Percentiles rank a stretch among this genome's conserved stretches.
Conservation (phyloP, 2,329 filamentous ascomycete genomes). For the Alternaria triticina region DNA sequence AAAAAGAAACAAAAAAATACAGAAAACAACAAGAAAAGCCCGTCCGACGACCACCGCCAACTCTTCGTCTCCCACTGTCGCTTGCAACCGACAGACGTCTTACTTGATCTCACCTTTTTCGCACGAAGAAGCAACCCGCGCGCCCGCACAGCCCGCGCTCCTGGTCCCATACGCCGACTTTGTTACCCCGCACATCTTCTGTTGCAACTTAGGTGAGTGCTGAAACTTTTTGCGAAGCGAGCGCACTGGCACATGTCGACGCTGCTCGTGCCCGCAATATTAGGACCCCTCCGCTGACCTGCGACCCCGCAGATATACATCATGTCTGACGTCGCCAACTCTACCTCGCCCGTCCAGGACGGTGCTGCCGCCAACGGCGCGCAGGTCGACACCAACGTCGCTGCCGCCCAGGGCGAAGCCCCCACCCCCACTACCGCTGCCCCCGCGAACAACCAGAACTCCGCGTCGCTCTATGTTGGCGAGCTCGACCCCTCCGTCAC, state of each 20-base stretch:
- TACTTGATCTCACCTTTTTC: constrained; percentile 25
- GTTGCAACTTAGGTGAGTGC: constrained; percentile 37
- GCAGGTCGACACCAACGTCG: constrained; percentile 75
- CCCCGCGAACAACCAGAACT: constrained; percentile 81
- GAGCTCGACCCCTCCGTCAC: constrained; percentile 98
- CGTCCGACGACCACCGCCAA: constrained; percentile 38
- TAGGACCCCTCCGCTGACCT: constrained; percentile 30
- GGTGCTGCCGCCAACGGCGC: constrained; percentile 71
- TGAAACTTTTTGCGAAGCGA: constrained; percentile 40
- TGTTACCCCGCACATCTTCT: constrained; percentile 26
- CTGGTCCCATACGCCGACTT: constrained; percentile 21
- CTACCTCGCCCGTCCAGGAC: constrained; percentile 66
- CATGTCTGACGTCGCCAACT: constrained; percentile 55
- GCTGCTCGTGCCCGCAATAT: constrained; percentile 39
- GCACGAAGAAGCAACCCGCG: constrained; percentile 27
- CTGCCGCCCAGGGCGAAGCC: constrained; percentile 67
- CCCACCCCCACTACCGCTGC: constrained; percentile 73
- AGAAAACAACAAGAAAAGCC: constrained; percentile 46
- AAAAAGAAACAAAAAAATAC: constrained; percentile 50
- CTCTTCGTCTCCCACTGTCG: constrained; percentile 36
- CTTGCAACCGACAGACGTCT: constrained; percentile 35
- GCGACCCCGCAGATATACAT: constrained; percentile 30
- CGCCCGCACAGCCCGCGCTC: constrained; percentile 28
- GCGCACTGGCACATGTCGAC: constrained; percentile 35
- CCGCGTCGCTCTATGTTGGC: constrained; percentile 97